Evolutionary conservation across 2,329 filamentous ascomycete genomes (phyloP).

Genomic region (Acarospora socialis): DNA sequence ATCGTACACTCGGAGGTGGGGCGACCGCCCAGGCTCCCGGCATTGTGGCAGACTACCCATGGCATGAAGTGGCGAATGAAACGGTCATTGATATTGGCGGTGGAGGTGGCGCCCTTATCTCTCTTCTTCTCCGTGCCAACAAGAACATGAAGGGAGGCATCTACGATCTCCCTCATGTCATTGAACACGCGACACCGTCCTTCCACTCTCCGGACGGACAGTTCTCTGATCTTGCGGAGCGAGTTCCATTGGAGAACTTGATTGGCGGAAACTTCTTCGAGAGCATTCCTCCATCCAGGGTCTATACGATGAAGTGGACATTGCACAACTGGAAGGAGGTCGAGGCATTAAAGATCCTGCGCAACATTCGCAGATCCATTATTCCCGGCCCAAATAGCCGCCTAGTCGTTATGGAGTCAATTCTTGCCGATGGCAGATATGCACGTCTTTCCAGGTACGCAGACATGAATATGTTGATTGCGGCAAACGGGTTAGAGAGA

Average conservation of each 20-base stretch:
- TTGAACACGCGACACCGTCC: constrained; percentile 19
- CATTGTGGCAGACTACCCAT: constrained; percentile 29
- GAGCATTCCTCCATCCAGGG: constrained; percentile 19
- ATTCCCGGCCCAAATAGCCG: constrained; percentile 15
- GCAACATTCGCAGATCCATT: constrained; percentile 21
- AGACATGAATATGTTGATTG: constrained; percentile 31
- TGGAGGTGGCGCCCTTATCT: constrained; percentile 26
- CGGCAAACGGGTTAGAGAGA: constrained; percentile 22
- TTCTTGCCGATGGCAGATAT: constrained; percentile 21
- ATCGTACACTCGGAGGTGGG: constrained; percentile 25
- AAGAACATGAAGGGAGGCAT: constrained; percentile 22
- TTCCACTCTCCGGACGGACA: constrained; percentile 19
- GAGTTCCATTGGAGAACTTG: constrained; percentile 18
- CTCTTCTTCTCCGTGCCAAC: constrained; percentile 21
- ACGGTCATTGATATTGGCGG: constrained; percentile 28
- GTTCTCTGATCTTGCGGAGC: constrained; percentile 22
- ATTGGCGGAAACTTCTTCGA: constrained; percentile 27
- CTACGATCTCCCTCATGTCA: constrained; percentile 23
- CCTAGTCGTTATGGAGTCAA: constrained; percentile 26
- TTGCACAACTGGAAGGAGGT: constrained; percentile 30
- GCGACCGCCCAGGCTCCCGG: constrained; percentile 26
- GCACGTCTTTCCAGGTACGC: constrained; percentile 24
- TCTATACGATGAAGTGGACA: constrained; percentile 28
- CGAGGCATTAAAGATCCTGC: constrained; percentile 19
- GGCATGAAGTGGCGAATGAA: constrained; percentile 23